A percentile compares a stretch with the other conserved stretches of the same genome.
phyloP scores from a whole-genome alignment of 441 rosid species.

The Isatis lusitanica region DNA sequence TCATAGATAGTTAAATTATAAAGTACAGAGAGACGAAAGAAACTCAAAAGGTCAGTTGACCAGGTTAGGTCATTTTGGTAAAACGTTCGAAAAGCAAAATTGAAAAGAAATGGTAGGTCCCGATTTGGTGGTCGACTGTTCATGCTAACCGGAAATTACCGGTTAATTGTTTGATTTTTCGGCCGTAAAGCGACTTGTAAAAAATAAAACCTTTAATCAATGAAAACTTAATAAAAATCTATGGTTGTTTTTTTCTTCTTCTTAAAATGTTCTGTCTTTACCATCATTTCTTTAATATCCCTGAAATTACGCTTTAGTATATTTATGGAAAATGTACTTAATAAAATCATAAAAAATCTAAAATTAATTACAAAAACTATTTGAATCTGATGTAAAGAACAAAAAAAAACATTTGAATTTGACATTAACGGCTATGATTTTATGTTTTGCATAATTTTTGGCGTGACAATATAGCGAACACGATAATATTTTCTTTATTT shows the following conservation, averaged over 20 bases:
- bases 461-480: not conserved
- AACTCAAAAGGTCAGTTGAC: conserved; percentile 20
- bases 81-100: not conserved
- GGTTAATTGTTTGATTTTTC: conserved; percentile 2
- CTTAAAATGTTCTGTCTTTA: not conserved
- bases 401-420: not conserved
- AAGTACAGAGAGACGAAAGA: conserved; percentile 3
- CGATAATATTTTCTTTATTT: not conserved
- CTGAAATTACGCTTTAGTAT: not conserved
- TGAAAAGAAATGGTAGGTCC: conserved; percentile 17
- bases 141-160: conserved; percentile 11
- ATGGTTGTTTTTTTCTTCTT: not conserved
- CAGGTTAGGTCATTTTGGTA: not conserved
- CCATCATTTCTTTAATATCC: not conserved
- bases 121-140: conserved; percentile 18
- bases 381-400: not conserved
- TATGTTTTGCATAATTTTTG: not conserved
- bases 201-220: not conserved
- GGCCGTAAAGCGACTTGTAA: not conserved
- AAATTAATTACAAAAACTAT: not conserved
- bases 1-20: not conserved
- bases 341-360: not conserved
- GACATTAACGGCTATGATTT: not conserved
- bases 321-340: not conserved
- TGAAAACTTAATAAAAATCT: not conserved